These are phyloP conservation scores for Euphrasia arctica DNA, from an alignment of 305 asterid species.

Conservation along the genomic window DNA sequence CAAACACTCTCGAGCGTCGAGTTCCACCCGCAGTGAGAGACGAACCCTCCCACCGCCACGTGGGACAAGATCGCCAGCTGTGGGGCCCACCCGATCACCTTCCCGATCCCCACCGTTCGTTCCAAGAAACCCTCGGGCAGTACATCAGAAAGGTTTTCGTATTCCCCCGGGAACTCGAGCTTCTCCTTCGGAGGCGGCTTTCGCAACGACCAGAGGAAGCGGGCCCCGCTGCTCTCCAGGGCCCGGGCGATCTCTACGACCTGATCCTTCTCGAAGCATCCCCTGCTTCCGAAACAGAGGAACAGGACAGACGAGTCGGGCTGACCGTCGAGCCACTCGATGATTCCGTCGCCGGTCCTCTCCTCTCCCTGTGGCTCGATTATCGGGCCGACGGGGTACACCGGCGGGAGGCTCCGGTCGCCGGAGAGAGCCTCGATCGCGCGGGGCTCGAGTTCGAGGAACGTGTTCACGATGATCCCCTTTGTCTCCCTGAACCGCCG, in stretches of 20 bases:
- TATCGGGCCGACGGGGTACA: constrained; percentile 55
- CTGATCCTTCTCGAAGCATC: constrained; percentile 39
- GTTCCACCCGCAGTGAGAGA: constrained; percentile 72
- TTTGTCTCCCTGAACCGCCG: constrained; percentile 29
- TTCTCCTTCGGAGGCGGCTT: constrained; percentile 26
- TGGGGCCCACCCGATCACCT: constrained; percentile 62
- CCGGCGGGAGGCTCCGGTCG: constrained; percentile 22
- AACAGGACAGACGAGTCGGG: constrained; percentile 35
- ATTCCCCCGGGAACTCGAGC: constrained; percentile 25
- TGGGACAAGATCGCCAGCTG: constrained; percentile 46
- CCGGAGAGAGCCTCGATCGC: constrained; percentile 31
- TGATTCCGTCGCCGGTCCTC: constrained; percentile 20
- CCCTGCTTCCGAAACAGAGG: constrained; percentile 58
- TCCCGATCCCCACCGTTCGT: constrained; percentile 38
- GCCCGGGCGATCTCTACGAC: constrained; percentile 47
- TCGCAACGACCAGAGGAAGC: constrained; percentile 61
- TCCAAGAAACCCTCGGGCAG: constrained; percentile 54
- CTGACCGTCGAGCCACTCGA: constrained; percentile 48
- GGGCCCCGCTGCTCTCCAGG: constrained; percentile 37
- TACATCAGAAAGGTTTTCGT: constrained; percentile 28
- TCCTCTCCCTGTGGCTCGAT: neutral
- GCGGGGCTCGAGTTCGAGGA: constrained; percentile 46
- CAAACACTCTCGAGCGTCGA: constrained; percentile 50
- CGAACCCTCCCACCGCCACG: constrained; percentile 53
- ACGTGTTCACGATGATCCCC: constrained; percentile 58